Percentiles rank a stretch among this genome's conserved stretches.
These are phyloP conservation scores for Solanum tacnaense DNA, from an alignment of 257 asterid species.

Conservation along the genomic window DNA sequence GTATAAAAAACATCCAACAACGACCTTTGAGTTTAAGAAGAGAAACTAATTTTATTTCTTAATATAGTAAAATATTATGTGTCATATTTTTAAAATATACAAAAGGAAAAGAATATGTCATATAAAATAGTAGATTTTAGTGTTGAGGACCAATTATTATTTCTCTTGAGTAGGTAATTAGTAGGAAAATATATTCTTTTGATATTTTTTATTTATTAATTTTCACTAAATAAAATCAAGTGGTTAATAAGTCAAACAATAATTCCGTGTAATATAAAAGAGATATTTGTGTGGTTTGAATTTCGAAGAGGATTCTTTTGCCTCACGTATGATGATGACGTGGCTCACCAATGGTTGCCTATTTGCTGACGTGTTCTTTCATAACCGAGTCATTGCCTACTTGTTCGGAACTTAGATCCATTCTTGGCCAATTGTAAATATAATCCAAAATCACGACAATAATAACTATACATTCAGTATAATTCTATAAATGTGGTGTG, in stretches of 20 bases:
- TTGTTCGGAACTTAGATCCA: neutral
- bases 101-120: neutral
- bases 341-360: conserved; percentile 17
- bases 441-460: neutral
- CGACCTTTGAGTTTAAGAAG: neutral
- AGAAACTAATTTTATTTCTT: neutral
- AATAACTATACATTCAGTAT: too few species aligned
- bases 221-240: neutral
- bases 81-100: neutral
- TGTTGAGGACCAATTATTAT: neutral
- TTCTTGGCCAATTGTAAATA: neutral
- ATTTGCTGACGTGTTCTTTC: conserved; percentile 19
- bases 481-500: neutral
- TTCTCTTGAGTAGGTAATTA: conserved; percentile 1
- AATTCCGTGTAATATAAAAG: conserved; percentile 20
- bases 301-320: conserved; percentile 7
- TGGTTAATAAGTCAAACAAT: conserved; percentile 24
- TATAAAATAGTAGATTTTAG: neutral
- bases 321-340: conserved; percentile 20
- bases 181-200: neutral
- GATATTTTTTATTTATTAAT: neutral
- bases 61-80: neutral
- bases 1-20: neutral
- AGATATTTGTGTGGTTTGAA: conserved; percentile 19
- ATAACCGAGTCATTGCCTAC: neutral